These are phyloP conservation scores for Ceratocystis huliohia DNA, from an alignment of 2,329 filamentous ascomycete species.

Conservation along the genomic window DNA sequence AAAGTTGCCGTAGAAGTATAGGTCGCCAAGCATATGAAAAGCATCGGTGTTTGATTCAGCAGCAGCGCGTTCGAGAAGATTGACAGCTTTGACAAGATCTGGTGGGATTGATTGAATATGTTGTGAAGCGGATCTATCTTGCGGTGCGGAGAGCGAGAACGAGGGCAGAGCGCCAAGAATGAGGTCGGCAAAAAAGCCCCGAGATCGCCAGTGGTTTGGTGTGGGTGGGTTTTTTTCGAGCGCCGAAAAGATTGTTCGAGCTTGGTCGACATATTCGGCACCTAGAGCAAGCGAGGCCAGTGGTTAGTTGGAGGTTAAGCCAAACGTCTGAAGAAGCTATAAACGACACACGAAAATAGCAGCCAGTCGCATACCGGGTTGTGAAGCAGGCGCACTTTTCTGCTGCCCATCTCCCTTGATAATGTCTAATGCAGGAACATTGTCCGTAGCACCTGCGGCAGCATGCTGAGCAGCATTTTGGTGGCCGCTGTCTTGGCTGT, in stretches of 20 bases:
- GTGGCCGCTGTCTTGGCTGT: neutral
- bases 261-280: conserved; percentile 16
- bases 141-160: conserved; percentile 16
- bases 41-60: conserved; percentile 61
- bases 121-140: conserved; percentile 8
- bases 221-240: conserved; percentile 17
- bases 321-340: neutral
- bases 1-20: conserved; percentile 96
- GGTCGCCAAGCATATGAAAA: conserved; percentile 75
- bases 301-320: too few species aligned
- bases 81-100: conserved; percentile 34
- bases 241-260: conserved; percentile 15
- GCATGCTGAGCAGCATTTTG: neutral
- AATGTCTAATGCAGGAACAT: neutral
- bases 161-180: conserved; percentile 15
- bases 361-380: neutral
- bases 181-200: conserved; percentile 11
- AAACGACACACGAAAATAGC: neutral
- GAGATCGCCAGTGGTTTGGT: neutral
- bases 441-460: neutral
- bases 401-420: neutral
- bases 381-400: neutral
- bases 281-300: conserved; percentile 3
- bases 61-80: conserved; percentile 41
- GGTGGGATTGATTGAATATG: neutral